Base-by-base conservation (phyloP, 2,329 filamentous ascomycete species). In the Diaporthe helianthi region DNA sequence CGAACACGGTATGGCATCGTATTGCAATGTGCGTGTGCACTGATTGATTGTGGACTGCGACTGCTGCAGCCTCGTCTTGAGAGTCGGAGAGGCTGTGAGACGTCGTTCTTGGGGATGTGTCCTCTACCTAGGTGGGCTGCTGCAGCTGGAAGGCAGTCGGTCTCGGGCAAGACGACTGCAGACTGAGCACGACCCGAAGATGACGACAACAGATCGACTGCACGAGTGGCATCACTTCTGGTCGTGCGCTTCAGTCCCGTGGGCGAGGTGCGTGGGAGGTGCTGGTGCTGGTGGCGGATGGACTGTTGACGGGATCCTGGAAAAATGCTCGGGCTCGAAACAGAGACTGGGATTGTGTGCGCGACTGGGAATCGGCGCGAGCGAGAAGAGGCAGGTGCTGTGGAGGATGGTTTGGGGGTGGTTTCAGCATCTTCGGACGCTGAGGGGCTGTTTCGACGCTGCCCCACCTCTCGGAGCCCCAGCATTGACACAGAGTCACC, bases 401-500 rank as follows among this genome's bases (percentile, higher is more conserved):
- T 49, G 58, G 58, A 36, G 29, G 41, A 36, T 63, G 58, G 58
- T 63, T 63, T 60, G 65, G 49, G 47, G 49, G 49, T 55, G 46
- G 69, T 70, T 70, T 70, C 69, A 70, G 69, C 49, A 70, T 70
- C 51, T 65, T 70, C 69, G 63, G 69, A 70, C 58, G 65, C 41
- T 24, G 24, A 33, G 51, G 33, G 49, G 49, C 61, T 54, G 69
- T 70, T 70, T 70, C 69, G 67, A 44, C 65, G 9, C 13, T n/a
- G 54, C 22, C n/a, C 65, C 65, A 60, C 54, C n/a, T n/a, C n/a
- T 52, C 38, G 17, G 58, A 33, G 15, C 19, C 58, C 24, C 22
- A 36, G 29, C 58, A 24, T 26, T 13, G 29, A 47, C 41, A 47
- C 41, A 63, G n/a, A 36, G 8, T 15, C 58, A 24, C 36, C 29